Evolutionary conservation across 306 rosid genomes (phyloP), one percentile per base, ranked within the genome.

Genomic region (Astragalus glycyphyllos): DNA sequence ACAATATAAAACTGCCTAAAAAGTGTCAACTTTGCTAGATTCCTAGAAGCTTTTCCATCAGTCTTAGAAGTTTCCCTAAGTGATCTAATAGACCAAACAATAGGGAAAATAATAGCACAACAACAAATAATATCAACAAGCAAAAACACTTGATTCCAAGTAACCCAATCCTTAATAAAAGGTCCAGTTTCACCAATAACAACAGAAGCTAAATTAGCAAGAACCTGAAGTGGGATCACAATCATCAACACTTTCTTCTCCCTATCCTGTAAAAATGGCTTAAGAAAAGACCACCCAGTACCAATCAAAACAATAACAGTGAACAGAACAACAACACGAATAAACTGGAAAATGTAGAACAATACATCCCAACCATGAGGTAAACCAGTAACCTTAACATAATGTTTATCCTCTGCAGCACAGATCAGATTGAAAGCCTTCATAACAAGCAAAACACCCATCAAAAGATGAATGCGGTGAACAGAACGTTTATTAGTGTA

Each of bases 241-340:
- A 90, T 87, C 97, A 90, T 93, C 87, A 93, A 80, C 40, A 93
- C 98, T 79, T 88, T 93, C 84, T 93, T 90, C 84, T 93, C 98
- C 82, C 81, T 86, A 63, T 93, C 96, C 74, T 93, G 96, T 79
- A 93, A 70, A 45, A 90, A 93, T 0, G 98, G 97, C 72, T 88
- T 90, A 54, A 93, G 58, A 57, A 93, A 88, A 5, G 96, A 90
- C 98, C 98, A 93, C 0, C 98, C 98, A 0, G 98, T 93, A 1
- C 98, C 98, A 38, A 93, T 81, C 90, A 93, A 83, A 37, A 93
- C 85, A 35, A 93, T 93, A 4, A 93, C 96, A 0, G 94, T 93
- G 68, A 93, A 90, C 11, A 93, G 84, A 58, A 93, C 58, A 54
- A 90, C 84, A 11, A 88, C 97, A 11, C 96, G 88, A 15, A 93